A percentile compares a stretch with the other conserved stretches of the same genome.
These are phyloP conservation scores for Westerdykella sp. DNA, from an alignment of 2,329 filamentous ascomycete species.

Conservation along the genomic window DNA sequence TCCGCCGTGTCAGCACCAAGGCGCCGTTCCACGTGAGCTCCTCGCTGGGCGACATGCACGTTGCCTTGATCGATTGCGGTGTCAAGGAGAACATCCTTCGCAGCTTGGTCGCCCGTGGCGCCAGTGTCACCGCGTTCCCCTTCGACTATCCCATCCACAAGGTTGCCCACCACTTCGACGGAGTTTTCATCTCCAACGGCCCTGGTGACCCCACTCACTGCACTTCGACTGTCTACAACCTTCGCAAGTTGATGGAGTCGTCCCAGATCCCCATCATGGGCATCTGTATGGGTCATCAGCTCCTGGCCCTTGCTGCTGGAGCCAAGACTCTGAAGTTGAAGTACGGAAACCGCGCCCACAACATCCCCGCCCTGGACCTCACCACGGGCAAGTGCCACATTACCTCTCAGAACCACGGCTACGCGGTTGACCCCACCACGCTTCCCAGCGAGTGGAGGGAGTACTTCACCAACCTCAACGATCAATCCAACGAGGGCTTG, in stretches of 20 bases:
- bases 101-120: conserved; percentile 83
- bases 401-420: conserved; percentile 97
- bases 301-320: conserved; percentile 82
- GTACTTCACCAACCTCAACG: conserved; percentile 98
- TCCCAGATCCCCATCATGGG: conserved; percentile 93
- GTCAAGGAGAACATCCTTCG: conserved; percentile 99
- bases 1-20: conserved; percentile 95
- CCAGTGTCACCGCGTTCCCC: conserved; percentile 89
- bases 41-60: conserved; percentile 74
- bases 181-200: conserved; percentile 98
- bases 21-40: conserved; percentile 93
- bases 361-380: conserved; percentile 91
- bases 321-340: conserved; percentile 94
- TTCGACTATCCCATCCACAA: conserved; percentile 98
- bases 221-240: conserved; percentile 87
- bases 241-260: conserved; percentile 81
- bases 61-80: conserved; percentile 94
- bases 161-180: conserved; percentile 94
- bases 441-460: conserved; percentile 86
- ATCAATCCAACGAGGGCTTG: conserved; percentile 95
- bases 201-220: conserved; percentile 97
- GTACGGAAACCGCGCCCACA: conserved; percentile 98
- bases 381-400: conserved; percentile 98
- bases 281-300: conserved; percentile 95
- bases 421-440: conserved; percentile 81